Conservation (phyloP, 306 rosid species). For the Spatholobus suberectus region DNA sequence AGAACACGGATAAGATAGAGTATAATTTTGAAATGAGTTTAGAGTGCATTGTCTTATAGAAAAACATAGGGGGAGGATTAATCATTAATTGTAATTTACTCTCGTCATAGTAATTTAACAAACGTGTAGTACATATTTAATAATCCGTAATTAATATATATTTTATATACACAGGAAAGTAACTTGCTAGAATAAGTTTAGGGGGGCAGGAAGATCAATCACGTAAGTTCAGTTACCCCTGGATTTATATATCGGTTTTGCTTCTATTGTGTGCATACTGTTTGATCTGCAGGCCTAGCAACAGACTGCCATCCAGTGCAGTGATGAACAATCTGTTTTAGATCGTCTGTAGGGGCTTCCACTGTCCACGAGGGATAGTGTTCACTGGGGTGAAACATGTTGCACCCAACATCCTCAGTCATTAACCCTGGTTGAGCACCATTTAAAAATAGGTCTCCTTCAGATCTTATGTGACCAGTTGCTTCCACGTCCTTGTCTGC, state of each 20-base stretch:
- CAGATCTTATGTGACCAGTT: conserved; percentile 75
- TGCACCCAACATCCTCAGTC: conserved; percentile 35
- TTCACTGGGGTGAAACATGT: conserved; percentile 72
- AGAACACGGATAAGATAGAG: too few relatives aligned
- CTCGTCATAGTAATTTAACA: too few relatives aligned
- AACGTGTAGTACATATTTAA: background rate
- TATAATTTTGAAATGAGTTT: too few relatives aligned
- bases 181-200: background rate
- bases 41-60: background rate
- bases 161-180: background rate
- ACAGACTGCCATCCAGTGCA: conserved; percentile 79
- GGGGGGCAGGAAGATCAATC: background rate
- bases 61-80: too few relatives aligned
- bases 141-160: background rate
- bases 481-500: conserved; percentile 66
- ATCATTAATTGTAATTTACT: too few relatives aligned
- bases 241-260: background rate
- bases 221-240: background rate
- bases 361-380: conserved; percentile 70
- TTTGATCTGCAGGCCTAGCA: conserved; percentile 66
- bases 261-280: conserved; percentile 32
- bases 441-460: conserved; percentile 78
- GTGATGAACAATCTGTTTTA: conserved; percentile 75
- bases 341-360: conserved; percentile 64
- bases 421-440: conserved; percentile 77